Evolutionary conservation across 306 rosid species (phyloP).

Genomic region (Fragaria ananassa): DNA sequence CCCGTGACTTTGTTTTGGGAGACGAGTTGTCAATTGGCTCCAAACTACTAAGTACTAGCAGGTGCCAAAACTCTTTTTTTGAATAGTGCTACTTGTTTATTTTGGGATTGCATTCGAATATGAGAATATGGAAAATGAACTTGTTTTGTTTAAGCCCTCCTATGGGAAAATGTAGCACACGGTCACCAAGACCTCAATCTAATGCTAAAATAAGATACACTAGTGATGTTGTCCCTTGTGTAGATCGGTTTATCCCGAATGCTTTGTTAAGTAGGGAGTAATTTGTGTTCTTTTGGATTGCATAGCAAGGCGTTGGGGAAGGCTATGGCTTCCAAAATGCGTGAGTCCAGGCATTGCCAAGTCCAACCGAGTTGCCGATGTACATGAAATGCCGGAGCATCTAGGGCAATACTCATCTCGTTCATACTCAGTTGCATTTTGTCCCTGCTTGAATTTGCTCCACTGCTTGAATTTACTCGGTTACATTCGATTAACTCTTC

Average conservation of each 20-base stretch:
- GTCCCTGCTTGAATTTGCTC: not conserved
- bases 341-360: not conserved
- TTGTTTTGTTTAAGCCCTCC: not conserved
- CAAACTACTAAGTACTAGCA: not conserved
- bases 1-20: conserved; percentile 21
- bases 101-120: conserved; percentile 8
- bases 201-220: not conserved
- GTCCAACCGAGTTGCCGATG: not conserved
- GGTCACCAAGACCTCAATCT: not conserved
- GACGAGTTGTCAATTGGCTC: conserved; percentile 12
- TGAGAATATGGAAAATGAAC: not conserved
- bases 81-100: not conserved
- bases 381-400: not conserved
- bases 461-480: not conserved
- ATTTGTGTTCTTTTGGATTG: not conserved
- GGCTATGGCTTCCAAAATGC: not conserved
- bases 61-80: not conserved
- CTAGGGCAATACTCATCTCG: not conserved
- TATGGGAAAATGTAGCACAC: not conserved
- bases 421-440: not conserved
- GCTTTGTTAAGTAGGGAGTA: not conserved
- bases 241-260: not conserved
- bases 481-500: no score
- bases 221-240: not conserved
- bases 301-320: not conserved